These are phyloP conservation scores for Yamadazyma pseudoaaseri DNA, from an alignment of 1,139 yeast genomes.

Conservation along the genomic window DNA sequence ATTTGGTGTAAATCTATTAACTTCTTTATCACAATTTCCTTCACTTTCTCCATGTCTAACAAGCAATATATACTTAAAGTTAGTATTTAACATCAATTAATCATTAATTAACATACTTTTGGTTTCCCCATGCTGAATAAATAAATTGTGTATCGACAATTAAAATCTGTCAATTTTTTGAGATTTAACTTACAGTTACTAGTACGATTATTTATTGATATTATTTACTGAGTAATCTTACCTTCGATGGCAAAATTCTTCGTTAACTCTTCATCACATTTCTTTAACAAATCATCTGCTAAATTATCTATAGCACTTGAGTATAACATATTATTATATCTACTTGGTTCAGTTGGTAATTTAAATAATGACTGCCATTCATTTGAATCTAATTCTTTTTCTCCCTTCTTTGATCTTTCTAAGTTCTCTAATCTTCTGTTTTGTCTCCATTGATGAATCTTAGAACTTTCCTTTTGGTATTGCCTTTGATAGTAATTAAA, in stretches of 20 bases:
- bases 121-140: slow-evolving; percentile 71
- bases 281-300: slow-evolving; percentile 65
- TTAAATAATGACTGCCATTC: slow-evolving; percentile 71
- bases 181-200: no score
- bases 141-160: no score
- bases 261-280: slow-evolving; percentile 60
- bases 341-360: slow-evolving; percentile 74
- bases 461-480: slow-evolving; percentile 66
- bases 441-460: slow-evolving; percentile 74
- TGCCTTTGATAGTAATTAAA: slow-evolving; percentile 84
- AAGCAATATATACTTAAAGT: slow-evolving; percentile 61
- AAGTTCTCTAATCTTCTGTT: slow-evolving; percentile 69
- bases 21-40: slow-evolving; percentile 80
- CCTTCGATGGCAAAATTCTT: slow-evolving; percentile 60
- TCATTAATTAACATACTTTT: slow-evolving; percentile 56
- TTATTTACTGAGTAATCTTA: slow-evolving; percentile 27
- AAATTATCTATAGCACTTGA: slow-evolving; percentile 69
- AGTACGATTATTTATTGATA: background rate
- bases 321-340: slow-evolving; percentile 70
- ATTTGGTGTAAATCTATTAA: slow-evolving; percentile 73
- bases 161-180: no score
- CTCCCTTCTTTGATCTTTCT: slow-evolving; percentile 57
- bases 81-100: no score
- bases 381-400: slow-evolving; percentile 53
- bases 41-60: slow-evolving; percentile 92